phyloP scores from a whole-genome alignment of 2,329 filamentous ascomycete genomes.

The Myotisia sp. region DNA sequence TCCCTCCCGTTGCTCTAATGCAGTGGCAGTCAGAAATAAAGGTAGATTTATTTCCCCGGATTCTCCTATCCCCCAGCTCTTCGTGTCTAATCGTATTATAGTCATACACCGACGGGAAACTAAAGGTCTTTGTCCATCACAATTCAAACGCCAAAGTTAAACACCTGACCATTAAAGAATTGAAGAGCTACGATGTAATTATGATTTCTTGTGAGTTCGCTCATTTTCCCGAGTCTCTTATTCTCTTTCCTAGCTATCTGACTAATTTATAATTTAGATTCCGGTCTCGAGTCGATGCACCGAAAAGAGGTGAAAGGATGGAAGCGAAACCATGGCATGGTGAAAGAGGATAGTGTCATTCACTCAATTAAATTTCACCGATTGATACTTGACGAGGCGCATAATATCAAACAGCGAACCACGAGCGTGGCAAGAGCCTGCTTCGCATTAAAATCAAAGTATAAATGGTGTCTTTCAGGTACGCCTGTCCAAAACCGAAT shows the following conservation, averaged over 20 bases:
- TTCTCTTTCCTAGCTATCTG: neutral
- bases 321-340: slow-evolving; percentile 60
- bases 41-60: slow-evolving; percentile 26
- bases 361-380: slow-evolving; percentile 81
- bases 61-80: too few relatives aligned
- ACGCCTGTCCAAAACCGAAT: slow-evolving; percentile 95
- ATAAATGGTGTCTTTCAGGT: slow-evolving; percentile 91
- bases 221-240: neutral
- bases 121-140: slow-evolving; percentile 85
- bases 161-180: slow-evolving; percentile 54
- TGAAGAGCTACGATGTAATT: slow-evolving; percentile 79
- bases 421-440: slow-evolving; percentile 91
- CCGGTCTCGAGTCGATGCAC: slow-evolving; percentile 72
- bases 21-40: slow-evolving; percentile 80
- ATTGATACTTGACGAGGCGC: slow-evolving; percentile 84
- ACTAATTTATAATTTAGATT: slow-evolving; percentile 22
- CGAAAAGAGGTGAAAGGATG: slow-evolving; percentile 88
- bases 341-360: slow-evolving; percentile 66
- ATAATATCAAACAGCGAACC: slow-evolving; percentile 72
- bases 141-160: slow-evolving; percentile 75
- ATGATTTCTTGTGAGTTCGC: slow-evolving; percentile 80
- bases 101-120: slow-evolving; percentile 65
- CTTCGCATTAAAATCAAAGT: slow-evolving; percentile 73
- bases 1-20: slow-evolving; percentile 87
- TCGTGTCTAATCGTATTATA: slow-evolving; percentile 12